These are phyloP conservation scores for Cercospora zeae-maydis DNA, from an alignment of 2,329 filamentous ascomycete species.

Conservation along the genomic window DNA sequence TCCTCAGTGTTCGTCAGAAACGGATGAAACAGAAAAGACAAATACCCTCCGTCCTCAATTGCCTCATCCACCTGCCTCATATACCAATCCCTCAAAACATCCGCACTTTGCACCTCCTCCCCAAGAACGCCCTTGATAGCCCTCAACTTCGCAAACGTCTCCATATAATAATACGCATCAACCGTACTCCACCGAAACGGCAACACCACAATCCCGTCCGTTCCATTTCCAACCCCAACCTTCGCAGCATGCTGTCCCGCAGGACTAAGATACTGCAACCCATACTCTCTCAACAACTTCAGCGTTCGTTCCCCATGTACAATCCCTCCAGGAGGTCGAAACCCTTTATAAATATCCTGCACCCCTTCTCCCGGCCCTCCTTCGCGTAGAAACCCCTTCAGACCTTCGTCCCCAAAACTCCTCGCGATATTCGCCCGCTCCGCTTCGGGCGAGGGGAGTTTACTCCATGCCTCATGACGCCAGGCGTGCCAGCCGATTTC, in stretches of 20 bases:
- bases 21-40: slow-evolving; percentile 35
- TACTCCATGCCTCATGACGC: slow-evolving; percentile 36
- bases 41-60: slow-evolving; percentile 29
- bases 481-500: slow-evolving; percentile 37
- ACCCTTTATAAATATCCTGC: slow-evolving; percentile 29
- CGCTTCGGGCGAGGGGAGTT: slow-evolving; percentile 25
- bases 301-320: slow-evolving; percentile 33
- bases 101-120: slow-evolving; percentile 22
- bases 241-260: slow-evolving; percentile 32
- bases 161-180: slow-evolving; percentile 38
- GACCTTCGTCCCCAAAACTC: slow-evolving; percentile 29
- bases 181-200: slow-evolving; percentile 34
- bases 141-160: slow-evolving; percentile 29
- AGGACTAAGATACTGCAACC: slow-evolving; percentile 35
- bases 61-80: slow-evolving; percentile 31
- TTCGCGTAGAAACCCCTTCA: slow-evolving; percentile 13
- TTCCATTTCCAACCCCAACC: slow-evolving; percentile 13
- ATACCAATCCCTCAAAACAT: slow-evolving; percentile 25
- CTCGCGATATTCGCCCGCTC: slow-evolving; percentile 30
- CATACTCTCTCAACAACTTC: slow-evolving; percentile 30
- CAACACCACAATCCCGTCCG: slow-evolving; percentile 26
- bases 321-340: slow-evolving; percentile 35
- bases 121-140: slow-evolving; percentile 28
- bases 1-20: slow-evolving; percentile 31
- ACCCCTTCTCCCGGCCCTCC: slow-evolving; percentile 15